Conservation (phyloP, 2,329 filamentous ascomycete species). For the Hypoxylon sp. region DNA sequence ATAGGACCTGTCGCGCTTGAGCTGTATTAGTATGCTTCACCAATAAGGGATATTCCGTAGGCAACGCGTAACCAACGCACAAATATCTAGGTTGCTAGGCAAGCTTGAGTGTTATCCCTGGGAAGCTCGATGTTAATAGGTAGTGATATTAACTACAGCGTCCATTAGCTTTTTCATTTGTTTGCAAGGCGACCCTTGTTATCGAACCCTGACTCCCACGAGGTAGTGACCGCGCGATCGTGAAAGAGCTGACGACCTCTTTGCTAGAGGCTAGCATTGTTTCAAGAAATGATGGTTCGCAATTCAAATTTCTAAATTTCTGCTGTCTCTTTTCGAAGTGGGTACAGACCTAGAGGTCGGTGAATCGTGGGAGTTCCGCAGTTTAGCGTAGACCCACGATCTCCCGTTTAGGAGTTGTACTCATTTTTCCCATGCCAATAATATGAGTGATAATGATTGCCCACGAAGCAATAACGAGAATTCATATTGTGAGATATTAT, state of each 20-base stretch:
- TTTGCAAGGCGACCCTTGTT: conserved; percentile 24
- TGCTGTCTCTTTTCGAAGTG: conserved; percentile 18
- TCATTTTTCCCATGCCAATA: conserved; percentile 2
- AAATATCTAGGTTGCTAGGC: too few species aligned
- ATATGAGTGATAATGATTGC: neutral
- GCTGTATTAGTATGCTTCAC: conserved; percentile 1
- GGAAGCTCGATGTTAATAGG: neutral
- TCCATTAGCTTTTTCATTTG: too few species aligned
- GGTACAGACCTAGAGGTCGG: conserved; percentile 13
- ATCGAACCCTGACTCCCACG: conserved; percentile 24
- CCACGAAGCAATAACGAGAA: conserved; percentile 1
- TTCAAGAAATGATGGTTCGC: conserved; percentile 18
- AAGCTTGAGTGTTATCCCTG: neutral
- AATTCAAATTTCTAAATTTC: conserved; percentile 14
- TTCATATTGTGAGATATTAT: conserved; percentile 9
- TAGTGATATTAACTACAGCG: too few species aligned
- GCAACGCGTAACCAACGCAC: conserved; percentile 1
- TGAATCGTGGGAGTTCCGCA: conserved; percentile 17
- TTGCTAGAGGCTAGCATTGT: conserved; percentile 13
- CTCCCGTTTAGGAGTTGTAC: conserved; percentile 6
- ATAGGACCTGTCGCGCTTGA: conserved; percentile 14
- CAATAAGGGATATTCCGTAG: conserved; percentile 18
- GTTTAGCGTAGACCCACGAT: conserved; percentile 27
- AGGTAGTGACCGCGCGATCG: conserved; percentile 22
- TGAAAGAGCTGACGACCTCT: conserved; percentile 4